Evolutionary conservation across 768 basidiomycete species (phyloP).

Genomic region (Pisolithus tinctorius): DNA sequence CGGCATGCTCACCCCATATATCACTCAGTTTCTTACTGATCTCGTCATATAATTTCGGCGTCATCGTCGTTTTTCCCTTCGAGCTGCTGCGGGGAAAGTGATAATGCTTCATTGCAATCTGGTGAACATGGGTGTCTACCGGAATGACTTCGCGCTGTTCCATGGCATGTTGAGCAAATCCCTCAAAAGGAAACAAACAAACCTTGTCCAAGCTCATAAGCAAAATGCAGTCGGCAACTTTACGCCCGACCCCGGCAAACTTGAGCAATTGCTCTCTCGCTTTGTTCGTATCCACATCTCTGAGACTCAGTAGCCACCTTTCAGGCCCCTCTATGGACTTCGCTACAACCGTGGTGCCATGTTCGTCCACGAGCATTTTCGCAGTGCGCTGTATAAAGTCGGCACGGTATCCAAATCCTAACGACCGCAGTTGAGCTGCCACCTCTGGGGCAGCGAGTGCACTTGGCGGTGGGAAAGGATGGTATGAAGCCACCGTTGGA

Average conservation of each 20-base stretch:
- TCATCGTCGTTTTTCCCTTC: slow-evolving; percentile 55
- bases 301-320: slow-evolving; percentile 50
- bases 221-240: slow-evolving; percentile 93
- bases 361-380: slow-evolving; percentile 60
- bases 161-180: slow-evolving; percentile 3
- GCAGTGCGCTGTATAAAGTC: slow-evolving; percentile 83
- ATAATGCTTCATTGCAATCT: slow-evolving; percentile 80
- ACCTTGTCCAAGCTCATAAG: slow-evolving; percentile 93
- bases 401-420: slow-evolving; percentile 96
- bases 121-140: slow-evolving; percentile 92
- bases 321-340: slow-evolving; percentile 44
- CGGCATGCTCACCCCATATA: slow-evolving; percentile 81
- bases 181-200: slow-evolving; percentile 3
- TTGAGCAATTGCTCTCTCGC: slow-evolving; percentile 73
- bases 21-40: slow-evolving; percentile 52
- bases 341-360: slow-evolving; percentile 22
- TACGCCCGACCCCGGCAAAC: slow-evolving; percentile 88
- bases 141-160: slow-evolving; percentile 80
- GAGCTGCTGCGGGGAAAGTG: slow-evolving; percentile 43
- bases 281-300: slow-evolving; percentile 41
- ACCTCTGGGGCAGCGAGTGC: slow-evolving; percentile 54
- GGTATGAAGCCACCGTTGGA: slow-evolving; percentile 39
- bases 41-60: slow-evolving; percentile 69
- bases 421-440: slow-evolving; percentile 55
- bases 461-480: slow-evolving; percentile 82